A percentile compares a stretch with the other conserved stretches of the same genome.
Evolutionary conservation across 2,329 filamentous ascomycete species (phyloP).

Genomic region (Cadophora gregata): DNA sequence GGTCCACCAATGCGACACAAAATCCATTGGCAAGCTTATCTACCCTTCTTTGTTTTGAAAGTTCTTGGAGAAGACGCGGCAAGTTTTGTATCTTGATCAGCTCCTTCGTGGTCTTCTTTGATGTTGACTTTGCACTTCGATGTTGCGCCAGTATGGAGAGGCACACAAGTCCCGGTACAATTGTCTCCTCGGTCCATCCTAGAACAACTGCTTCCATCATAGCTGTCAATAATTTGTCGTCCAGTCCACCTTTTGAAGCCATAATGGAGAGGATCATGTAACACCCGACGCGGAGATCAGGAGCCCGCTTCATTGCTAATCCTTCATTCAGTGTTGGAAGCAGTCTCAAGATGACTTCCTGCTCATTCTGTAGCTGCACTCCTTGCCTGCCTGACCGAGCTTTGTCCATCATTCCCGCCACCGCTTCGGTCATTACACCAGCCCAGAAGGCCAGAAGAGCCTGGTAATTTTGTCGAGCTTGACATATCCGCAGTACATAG

Average conservation of each 20-base stretch:
- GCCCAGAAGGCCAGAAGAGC: conserved; percentile 90
- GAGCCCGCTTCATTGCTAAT: conserved; percentile 74
- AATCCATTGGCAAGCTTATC: conserved; percentile 76
- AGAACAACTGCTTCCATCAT: conserved; percentile 88
- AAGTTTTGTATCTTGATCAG: conserved; percentile 69
- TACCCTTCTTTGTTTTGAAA: conserved; percentile 69
- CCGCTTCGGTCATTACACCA: conserved; percentile 82
- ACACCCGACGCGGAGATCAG: conserved; percentile 82
- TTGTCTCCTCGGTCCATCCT: conserved; percentile 77
- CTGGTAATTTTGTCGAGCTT: conserved; percentile 74
- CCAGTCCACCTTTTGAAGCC: conserved; percentile 79
- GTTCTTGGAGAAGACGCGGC: conserved; percentile 61
- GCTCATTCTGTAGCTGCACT: conserved; percentile 80
- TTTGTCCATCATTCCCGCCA: conserved; percentile 81
- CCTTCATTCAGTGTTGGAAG: conserved; percentile 77
- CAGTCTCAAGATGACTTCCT: conserved; percentile 73
- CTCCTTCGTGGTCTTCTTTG: conserved; percentile 71
- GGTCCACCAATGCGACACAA: conserved; percentile 68
- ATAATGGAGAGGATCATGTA: conserved; percentile 92
- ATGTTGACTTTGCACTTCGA: conserved; percentile 72
- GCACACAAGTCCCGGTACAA: conserved; percentile 77
- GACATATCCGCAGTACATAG: conserved; percentile 78
- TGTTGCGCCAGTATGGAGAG: conserved; percentile 83
- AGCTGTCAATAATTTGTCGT: conserved; percentile 79
- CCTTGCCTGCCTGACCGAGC: conserved; percentile 76